Percentiles rank a stretch among this genome's conserved stretches.
Conservation (phyloP, 2,329 filamentous ascomycete species). For the Bipolaris cookei region DNA sequence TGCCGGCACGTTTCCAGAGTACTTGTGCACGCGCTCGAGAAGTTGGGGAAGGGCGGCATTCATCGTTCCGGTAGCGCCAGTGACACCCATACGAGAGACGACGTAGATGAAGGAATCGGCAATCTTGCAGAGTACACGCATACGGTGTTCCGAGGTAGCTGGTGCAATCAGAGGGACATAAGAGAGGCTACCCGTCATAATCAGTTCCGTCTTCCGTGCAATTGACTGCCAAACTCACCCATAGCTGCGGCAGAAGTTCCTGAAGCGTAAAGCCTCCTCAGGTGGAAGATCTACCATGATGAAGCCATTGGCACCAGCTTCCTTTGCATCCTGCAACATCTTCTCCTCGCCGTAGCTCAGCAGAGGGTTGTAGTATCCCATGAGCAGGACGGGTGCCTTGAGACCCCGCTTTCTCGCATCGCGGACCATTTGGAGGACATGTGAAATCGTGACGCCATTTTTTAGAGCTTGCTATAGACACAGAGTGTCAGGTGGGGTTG, state of each 20-base stretch:
- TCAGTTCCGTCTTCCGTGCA: constrained; percentile 18
- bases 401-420: constrained; percentile 79
- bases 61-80: constrained; percentile 82
- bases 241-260: constrained; percentile 78
- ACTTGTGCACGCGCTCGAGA: constrained; percentile 84
- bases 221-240: constrained; percentile 60
- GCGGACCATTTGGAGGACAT: constrained; percentile 81
- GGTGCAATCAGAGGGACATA: constrained; percentile 98
- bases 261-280: constrained; percentile 92
- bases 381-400: constrained; percentile 83
- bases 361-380: constrained; percentile 99
- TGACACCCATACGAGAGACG: constrained; percentile 95
- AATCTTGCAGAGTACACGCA: constrained; percentile 95
- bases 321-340: constrained; percentile 82
- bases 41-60: constrained; percentile 83
- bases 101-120: constrained; percentile 99
- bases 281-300: constrained; percentile 95
- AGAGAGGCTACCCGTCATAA: constrained; percentile 66
- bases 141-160: constrained; percentile 86
- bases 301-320: constrained; percentile 90
- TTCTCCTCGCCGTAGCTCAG: constrained; percentile 92
- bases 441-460: constrained; percentile 84
- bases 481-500: constrained; percentile 21
- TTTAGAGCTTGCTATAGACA: constrained; percentile 68
- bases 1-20: constrained; percentile 87